Percentiles rank a stretch among this genome's conserved stretches.
Evolutionary conservation across 2,329 filamentous ascomycete species (phyloP).

Genomic region (Rachicladosporium sp.): DNA sequence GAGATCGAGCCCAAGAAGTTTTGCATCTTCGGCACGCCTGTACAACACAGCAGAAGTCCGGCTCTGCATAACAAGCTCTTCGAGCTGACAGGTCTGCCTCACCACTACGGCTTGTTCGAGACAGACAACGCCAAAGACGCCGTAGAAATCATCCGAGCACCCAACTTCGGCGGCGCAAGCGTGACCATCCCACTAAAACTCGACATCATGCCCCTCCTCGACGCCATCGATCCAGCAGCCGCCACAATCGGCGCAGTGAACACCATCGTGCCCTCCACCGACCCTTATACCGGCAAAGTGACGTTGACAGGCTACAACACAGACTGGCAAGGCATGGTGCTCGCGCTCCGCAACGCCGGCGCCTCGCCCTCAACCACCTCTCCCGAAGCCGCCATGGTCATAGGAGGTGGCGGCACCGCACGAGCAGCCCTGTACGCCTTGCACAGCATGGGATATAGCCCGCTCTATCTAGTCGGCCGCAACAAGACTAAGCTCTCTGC

Average conservation of each 20-base stretch:
- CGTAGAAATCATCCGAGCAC: conserved; percentile 50
- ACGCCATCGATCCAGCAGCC: conserved; percentile 68
- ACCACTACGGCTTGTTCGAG: conserved; percentile 66
- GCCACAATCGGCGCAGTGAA: conserved; percentile 84
- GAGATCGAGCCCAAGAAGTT: conserved; percentile 66
- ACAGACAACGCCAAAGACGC: conserved; percentile 55
- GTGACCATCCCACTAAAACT: conserved; percentile 93
- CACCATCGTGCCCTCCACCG: conserved; percentile 53
- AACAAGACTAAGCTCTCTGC: conserved; percentile 54
- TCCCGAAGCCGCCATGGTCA: conserved; percentile 56
- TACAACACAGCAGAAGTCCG: conserved; percentile 71
- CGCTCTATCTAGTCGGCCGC: conserved; percentile 78
- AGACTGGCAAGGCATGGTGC: conserved; percentile 86
- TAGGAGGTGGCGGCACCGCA: conserved; percentile 85
- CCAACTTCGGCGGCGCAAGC: conserved; percentile 80
- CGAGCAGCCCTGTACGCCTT: conserved; percentile 84
- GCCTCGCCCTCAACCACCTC: conserved; percentile 26
- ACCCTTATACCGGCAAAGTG: conserved; percentile 20
- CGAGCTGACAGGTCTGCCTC: conserved; percentile 61
- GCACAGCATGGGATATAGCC: conserved; percentile 67
- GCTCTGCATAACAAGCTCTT: conserved; percentile 85
- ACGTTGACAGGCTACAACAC: conserved; percentile 77
- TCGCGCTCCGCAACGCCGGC: conserved; percentile 60
- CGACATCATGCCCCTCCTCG: conserved; percentile 69
- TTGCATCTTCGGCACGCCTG: conserved; percentile 77